phyloP scores from a whole-genome alignment of 2,329 filamentous ascomycete species.

The Trichoderma sp. region DNA sequence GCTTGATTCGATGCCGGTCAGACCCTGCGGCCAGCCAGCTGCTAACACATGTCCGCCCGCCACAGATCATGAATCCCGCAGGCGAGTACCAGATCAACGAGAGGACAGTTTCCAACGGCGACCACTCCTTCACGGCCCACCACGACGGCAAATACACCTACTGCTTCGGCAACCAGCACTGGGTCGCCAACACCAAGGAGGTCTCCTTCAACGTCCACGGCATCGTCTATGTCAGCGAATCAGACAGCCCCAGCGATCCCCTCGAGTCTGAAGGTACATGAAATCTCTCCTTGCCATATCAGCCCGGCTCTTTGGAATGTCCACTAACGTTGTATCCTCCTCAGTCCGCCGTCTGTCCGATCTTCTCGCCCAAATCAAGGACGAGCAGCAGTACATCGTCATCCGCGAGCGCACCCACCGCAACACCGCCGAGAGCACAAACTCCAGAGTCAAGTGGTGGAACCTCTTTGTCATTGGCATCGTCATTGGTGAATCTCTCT shows the following conservation, averaged over 20 bases:
- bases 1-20: neutral
- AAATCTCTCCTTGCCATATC: conserved; percentile 5
- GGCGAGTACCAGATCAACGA: conserved; percentile 76
- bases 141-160: conserved; percentile 88
- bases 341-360: conserved; percentile 80
- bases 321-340: neutral
- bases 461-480: conserved; percentile 93
- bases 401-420: conserved; percentile 92
- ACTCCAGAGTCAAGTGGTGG: conserved; percentile 98
- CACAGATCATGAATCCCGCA: conserved; percentile 74
- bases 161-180: conserved; percentile 99
- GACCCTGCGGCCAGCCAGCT: neutral
- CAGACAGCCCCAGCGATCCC: conserved; percentile 78
- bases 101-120: conserved; percentile 79
- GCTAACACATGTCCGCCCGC: conserved; percentile 2
- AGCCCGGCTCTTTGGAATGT: neutral
- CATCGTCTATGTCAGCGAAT: conserved; percentile 92
- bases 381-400: conserved; percentile 97
- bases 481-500: conserved; percentile 85
- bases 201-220: conserved; percentile 99
- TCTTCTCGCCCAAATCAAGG: conserved; percentile 86
- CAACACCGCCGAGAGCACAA: conserved; percentile 98
- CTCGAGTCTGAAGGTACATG: conserved; percentile 80
- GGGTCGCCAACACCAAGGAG: conserved; percentile 94
- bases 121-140: conserved; percentile 84